Evolutionary conservation across 495 filamentous ascomycete species (phyloP).

Genomic region (Penicillium maclennaniae): DNA sequence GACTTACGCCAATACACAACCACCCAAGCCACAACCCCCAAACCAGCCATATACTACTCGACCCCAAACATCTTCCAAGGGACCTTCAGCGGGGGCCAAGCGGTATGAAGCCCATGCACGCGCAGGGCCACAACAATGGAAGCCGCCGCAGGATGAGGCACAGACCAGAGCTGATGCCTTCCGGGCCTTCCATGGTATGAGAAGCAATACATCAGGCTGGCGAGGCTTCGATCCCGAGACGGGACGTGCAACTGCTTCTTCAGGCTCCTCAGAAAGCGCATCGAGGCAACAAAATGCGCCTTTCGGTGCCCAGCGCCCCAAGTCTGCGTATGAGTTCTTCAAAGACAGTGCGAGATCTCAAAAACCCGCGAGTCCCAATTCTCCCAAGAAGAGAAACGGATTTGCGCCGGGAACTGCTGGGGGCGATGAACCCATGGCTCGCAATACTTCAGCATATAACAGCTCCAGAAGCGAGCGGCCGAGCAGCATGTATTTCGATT

Average conservation of each 20-base stretch:
- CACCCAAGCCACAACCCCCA: constrained; percentile 25
- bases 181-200: constrained; percentile 71
- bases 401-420: constrained; percentile 53
- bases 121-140: constrained; percentile 38
- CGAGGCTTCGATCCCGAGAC: constrained; percentile 39
- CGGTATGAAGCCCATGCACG: constrained; percentile 52
- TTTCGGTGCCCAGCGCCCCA: constrained; percentile 32
- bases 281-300: constrained; percentile 35
- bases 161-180: constrained; percentile 55
- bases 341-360: constrained; percentile 32
- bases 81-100: constrained; percentile 50
- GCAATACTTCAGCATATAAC: constrained; percentile 48
- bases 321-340: constrained; percentile 46
- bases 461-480: constrained; percentile 39
- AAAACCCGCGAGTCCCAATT: constrained; percentile 36
- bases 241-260: constrained; percentile 24
- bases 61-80: constrained; percentile 33
- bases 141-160: constrained; percentile 47
- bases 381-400: constrained; percentile 47
- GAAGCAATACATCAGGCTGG: constrained; percentile 36
- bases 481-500: constrained; percentile 30
- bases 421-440: constrained; percentile 55
- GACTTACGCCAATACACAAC: constrained; percentile 21
- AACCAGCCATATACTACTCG: constrained; percentile 27
- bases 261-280: constrained; percentile 17